These are phyloP conservation scores for Fraxinus floribunda DNA, from an alignment of 305 asterid genomes.

Conservation along the genomic window DNA sequence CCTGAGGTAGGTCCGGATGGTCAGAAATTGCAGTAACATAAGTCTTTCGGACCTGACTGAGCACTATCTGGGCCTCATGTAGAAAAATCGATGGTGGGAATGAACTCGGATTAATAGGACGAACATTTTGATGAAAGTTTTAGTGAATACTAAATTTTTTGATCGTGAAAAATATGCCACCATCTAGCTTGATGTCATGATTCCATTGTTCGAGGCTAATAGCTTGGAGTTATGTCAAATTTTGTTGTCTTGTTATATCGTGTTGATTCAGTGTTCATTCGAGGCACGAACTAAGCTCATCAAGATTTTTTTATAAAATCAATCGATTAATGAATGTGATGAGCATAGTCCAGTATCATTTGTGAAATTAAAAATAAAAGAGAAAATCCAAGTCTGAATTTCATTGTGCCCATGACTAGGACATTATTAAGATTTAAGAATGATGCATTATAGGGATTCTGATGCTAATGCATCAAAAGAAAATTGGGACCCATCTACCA, in stretches of 20 bases:
- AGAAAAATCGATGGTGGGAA: too few species aligned
- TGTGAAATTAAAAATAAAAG: neutral
- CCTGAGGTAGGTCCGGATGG: too few species aligned
- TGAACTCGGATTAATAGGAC: too few species aligned
- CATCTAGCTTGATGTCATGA: neutral
- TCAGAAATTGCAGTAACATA: too few species aligned
- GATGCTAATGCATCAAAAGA: slow-evolving; percentile 10
- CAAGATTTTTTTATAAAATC: neutral
- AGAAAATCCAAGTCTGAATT: neutral
- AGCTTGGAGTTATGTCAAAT: neutral
- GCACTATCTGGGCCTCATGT: too few species aligned
- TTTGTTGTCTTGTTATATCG: neutral
- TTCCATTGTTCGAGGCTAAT: neutral
- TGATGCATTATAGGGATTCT: slow-evolving; percentile 1
- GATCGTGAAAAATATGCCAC: too few species aligned
- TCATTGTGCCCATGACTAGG: neutral
- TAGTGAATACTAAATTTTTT: too few species aligned
- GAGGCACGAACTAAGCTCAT: too few species aligned
- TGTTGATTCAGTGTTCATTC: neutral
- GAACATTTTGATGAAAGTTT: too few species aligned
- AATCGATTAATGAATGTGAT: neutral
- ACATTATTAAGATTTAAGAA: neutral
- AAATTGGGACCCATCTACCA: slow-evolving; percentile 26
- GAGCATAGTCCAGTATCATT: neutral
- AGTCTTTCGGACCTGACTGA: too few species aligned